Percentiles rank a stretch among this genome's conserved stretches.
Conservation (phyloP, 176 grass and related monocot species). For the Avena insularis region DNA sequence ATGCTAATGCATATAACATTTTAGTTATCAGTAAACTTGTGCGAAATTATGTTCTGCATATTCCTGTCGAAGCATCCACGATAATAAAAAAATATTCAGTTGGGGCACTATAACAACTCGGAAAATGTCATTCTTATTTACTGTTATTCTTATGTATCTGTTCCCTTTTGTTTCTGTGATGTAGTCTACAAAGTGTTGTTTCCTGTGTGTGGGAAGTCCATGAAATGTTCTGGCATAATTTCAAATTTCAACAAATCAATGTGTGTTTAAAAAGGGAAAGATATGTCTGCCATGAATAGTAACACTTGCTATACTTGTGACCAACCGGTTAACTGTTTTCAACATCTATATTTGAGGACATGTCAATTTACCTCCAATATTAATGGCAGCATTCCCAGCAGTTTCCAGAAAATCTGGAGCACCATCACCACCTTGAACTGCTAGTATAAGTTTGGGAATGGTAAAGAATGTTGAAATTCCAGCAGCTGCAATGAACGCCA, state of each 20-base stretch:
- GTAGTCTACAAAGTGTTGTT: background rate
- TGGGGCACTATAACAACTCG: background rate
- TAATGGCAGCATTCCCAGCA: conserved; percentile 81
- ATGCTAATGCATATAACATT: background rate
- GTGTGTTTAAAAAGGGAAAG: background rate
- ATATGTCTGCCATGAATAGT: background rate
- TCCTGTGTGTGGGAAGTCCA: background rate
- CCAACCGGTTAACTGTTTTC: conserved; percentile 3
- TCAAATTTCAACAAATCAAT: background rate
- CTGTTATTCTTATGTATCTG: background rate
- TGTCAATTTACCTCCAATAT: conserved; percentile 86
- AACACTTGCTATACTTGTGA: background rate
- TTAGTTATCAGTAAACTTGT: conserved; percentile 11
- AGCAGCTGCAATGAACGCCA: conserved; percentile 80
- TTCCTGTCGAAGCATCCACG: conserved; percentile 7
- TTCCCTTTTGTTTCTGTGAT: background rate
- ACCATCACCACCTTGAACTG: conserved; percentile 84
- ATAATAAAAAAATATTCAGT: background rate
- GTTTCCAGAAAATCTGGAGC: conserved; percentile 88
- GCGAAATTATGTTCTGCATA: background rate
- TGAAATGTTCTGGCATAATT: background rate
- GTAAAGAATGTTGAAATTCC: conserved; percentile 96
- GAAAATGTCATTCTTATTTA: background rate
- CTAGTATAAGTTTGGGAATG: conserved; percentile 83
- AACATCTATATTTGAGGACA: conserved; percentile 34